Conservation (phyloP, 1,139 yeast genomes). For the Magnusiomyces paraingens region DNA sequence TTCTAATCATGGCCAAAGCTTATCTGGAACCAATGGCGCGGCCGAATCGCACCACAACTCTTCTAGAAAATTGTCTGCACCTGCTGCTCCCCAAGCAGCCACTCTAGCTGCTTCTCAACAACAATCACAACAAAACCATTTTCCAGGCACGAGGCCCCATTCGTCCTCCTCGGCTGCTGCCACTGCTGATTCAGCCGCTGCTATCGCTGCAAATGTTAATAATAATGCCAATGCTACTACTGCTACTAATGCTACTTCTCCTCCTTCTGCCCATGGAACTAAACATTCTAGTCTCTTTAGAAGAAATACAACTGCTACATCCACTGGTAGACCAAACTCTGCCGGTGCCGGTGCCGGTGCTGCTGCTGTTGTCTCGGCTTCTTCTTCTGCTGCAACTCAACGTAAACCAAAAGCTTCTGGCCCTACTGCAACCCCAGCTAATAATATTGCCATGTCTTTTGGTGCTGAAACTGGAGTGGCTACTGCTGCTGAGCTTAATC, state of each 20-base stretch:
- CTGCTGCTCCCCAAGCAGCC: not conserved
- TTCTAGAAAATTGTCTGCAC: not conserved
- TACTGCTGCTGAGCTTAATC: constrained; percentile 13
- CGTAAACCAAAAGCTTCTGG: constrained; percentile 11
- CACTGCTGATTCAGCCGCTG: not conserved
- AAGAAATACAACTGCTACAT: too few relatives aligned
- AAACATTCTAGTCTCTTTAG: not conserved
- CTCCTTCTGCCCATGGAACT: not conserved
- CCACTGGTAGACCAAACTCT: too few relatives aligned
- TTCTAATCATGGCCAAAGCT: too few relatives aligned
- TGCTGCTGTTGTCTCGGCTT: constrained; percentile 4
- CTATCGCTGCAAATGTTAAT: not conserved
- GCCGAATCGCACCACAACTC: too few relatives aligned
- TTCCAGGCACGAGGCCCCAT: not conserved
- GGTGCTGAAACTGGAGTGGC: constrained; percentile 9
- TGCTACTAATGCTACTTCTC: not conserved
- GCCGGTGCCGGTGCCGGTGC: constrained; percentile 6
- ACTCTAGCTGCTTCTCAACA: not conserved
- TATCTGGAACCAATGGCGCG: too few relatives aligned
- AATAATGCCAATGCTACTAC: not conserved
- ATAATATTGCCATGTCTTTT: constrained; percentile 12
- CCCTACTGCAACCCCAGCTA: not conserved
- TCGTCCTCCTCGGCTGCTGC: not conserved
- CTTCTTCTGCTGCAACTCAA: constrained; percentile 10
- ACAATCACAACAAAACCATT: not conserved